Percentiles rank a stretch among this genome's conserved stretches.
Conservation (phyloP, 495 filamentous ascomycete species). For the Rusavskia elegans region DNA sequence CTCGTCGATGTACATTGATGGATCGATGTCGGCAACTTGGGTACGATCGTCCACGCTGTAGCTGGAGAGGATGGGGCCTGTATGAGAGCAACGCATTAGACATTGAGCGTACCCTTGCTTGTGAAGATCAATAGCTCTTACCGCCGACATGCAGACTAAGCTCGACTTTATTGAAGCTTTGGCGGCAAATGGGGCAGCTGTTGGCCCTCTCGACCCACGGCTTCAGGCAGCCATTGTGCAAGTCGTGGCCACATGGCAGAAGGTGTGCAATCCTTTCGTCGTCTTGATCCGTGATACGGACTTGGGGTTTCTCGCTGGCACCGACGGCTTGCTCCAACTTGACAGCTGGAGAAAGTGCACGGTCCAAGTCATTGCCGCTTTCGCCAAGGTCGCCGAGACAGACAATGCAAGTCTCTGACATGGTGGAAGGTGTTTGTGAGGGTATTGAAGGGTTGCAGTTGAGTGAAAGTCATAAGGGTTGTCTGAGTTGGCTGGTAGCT, state of each 20-base stretch:
- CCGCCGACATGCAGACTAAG: constrained; percentile 63
- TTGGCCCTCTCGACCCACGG: constrained; percentile 94
- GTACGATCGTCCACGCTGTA: constrained; percentile 79
- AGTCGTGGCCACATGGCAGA: constrained; percentile 66
- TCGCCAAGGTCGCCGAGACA: constrained; percentile 81
- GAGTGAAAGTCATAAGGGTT: constrained; percentile 10
- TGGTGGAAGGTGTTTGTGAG: constrained; percentile 19
- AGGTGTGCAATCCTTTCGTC: constrained; percentile 44
- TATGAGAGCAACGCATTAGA: constrained; percentile 12
- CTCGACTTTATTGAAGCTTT: constrained; percentile 76
- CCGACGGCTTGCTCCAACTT: constrained; percentile 26
- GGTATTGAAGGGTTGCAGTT: background rate
- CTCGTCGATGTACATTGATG: constrained; percentile 58
- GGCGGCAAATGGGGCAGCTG: constrained; percentile 92
- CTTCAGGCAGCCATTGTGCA: constrained; percentile 82
- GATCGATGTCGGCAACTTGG: constrained; percentile 79
- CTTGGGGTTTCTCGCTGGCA: constrained; percentile 19
- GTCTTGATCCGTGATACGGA: constrained; percentile 20
- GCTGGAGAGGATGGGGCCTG: constrained; percentile 60
- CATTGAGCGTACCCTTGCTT: background rate
- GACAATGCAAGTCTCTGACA: constrained; percentile 93
- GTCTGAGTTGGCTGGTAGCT: background rate
- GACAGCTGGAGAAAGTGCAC: constrained; percentile 27
- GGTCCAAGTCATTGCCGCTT: constrained; percentile 35
- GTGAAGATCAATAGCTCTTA: constrained; percentile 26